These are phyloP conservation scores for Mycena metata DNA, from an alignment of 768 basidiomycete genomes.

Conservation along the genomic window DNA sequence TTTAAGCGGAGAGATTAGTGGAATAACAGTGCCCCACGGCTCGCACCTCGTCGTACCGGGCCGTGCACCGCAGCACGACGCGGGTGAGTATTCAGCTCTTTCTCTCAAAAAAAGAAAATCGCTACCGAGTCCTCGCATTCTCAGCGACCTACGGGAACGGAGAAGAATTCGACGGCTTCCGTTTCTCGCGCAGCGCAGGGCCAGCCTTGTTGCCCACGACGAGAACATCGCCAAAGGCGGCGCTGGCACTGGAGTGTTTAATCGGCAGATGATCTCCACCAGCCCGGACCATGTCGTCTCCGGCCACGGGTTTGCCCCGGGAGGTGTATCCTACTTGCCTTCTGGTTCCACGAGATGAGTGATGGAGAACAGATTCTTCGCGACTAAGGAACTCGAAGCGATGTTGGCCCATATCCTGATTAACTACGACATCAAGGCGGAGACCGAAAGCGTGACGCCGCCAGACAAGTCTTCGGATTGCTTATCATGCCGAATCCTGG, in stretches of 20 bases:
- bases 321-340: neutral
- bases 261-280: constrained; percentile 17
- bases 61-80: constrained; percentile 47
- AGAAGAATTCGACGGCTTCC: constrained; percentile 27
- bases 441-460: neutral
- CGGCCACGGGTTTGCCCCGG: constrained; percentile 21
- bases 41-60: constrained; percentile 40
- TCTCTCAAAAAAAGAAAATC: neutral
- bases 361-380: neutral
- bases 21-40: constrained; percentile 42
- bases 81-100: constrained; percentile 34
- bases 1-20: no score
- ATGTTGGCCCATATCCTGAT: constrained; percentile 7
- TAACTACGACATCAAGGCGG: constrained; percentile 2
- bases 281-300: neutral
- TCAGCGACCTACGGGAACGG: constrained; percentile 19
- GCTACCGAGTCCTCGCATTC: neutral
- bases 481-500: no score
- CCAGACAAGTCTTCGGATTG: no score
- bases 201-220: neutral
- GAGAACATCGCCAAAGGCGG: neutral
- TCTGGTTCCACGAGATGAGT: no score
- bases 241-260: neutral
- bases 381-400: neutral
- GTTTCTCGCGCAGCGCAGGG: constrained; percentile 20